Evolutionary conservation across 2,329 filamentous ascomycete genomes (phyloP).

Genomic region (Pseudogymnoascus sp.): DNA sequence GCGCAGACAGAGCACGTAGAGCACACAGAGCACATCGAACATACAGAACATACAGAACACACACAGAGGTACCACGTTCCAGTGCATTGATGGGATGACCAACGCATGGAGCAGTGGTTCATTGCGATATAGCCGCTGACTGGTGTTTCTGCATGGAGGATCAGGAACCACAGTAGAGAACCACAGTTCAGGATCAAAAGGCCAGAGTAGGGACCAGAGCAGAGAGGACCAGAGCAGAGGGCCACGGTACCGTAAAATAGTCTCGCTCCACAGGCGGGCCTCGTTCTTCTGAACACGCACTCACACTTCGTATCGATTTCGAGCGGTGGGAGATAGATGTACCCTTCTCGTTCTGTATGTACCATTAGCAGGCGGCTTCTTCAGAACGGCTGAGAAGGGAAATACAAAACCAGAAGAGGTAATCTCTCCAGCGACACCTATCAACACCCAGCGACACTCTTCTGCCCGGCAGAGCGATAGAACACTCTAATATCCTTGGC

Average conservation of each 20-base stretch:
- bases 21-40: neutral
- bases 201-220: too few relatives aligned
- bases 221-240: neutral
- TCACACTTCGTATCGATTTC: neutral
- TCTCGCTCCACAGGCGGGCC: neutral
- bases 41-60: neutral
- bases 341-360: neutral
- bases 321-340: neutral
- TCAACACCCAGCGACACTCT: neutral
- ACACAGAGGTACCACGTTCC: neutral
- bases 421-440: neutral
- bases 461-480: neutral
- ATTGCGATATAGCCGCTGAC: neutral
- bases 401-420: neutral
- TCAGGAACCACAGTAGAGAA: neutral
- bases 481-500: neutral
- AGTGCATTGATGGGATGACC: neutral
- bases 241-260: neutral
- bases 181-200: neutral
- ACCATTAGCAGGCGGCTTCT: neutral
- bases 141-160: neutral
- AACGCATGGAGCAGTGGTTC: neutral
- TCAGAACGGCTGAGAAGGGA: neutral
- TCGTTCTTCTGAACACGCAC: neutral
- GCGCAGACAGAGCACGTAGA: neutral